A percentile compares a stretch with the other conserved stretches of the same genome.
Conservation (phyloP, 768 basidiomycete genomes). For the Hericium coralloides region DNA sequence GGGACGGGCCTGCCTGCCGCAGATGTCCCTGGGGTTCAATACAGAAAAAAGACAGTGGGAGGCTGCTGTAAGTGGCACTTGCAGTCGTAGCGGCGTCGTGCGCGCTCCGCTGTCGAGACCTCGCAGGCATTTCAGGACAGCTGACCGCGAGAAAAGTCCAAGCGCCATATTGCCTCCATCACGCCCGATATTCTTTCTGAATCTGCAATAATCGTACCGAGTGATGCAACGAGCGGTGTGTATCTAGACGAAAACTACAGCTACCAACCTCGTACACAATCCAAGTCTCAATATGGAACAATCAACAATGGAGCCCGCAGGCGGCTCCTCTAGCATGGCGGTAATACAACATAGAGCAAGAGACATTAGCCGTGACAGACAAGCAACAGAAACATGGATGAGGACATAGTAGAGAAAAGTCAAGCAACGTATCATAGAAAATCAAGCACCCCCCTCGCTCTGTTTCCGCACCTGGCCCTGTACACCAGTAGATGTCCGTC, state of each 20-base stretch:
- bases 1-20: too few relatives aligned
- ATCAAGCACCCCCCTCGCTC: conserved; percentile 7
- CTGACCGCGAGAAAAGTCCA: not conserved
- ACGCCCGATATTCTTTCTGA: not conserved
- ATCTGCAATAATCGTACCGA: too few relatives aligned
- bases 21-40: too few relatives aligned
- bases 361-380: not conserved
- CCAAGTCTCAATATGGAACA: not conserved
- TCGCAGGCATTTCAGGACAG: not conserved
- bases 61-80: too few relatives aligned
- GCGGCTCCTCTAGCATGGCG: not conserved
- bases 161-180: not conserved
- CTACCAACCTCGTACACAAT: too few relatives aligned
- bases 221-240: too few relatives aligned
- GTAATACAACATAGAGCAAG: conserved; percentile 1
- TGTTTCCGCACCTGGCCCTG: conserved; percentile 7
- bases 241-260: too few relatives aligned
- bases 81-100: too few relatives aligned
- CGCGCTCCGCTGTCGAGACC: not conserved
- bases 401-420: not conserved
- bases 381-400: not conserved
- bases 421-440: not conserved
- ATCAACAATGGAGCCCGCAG: not conserved
- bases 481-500: conserved; percentile 50
- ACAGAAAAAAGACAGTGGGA: too few relatives aligned